Evolutionary conservation across 2,329 filamentous ascomycete species (phyloP), one percentile per base, ranked within the genome.

Genomic region (Podosphaera aphanis): DNA sequence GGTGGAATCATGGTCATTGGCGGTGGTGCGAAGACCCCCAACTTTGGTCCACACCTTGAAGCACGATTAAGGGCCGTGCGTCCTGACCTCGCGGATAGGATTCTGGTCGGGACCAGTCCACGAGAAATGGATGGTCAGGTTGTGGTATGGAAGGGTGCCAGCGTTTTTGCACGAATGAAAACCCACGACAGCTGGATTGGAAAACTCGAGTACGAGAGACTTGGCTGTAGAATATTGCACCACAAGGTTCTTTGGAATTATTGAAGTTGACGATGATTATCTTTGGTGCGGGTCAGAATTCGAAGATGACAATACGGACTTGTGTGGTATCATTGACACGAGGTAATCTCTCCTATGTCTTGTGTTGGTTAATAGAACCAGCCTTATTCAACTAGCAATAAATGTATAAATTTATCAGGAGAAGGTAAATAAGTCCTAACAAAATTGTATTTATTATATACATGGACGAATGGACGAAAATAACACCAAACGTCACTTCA

Each of bases 121-220:
- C 70, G 88, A 55, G 90, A 98, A 55, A 79, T 98, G 66, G 90
- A 98, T 62, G 84, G 90, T 49, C 85, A 94, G 63, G 86, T 95
- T n/a, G 81, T 95, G 45, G 78, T 79, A 7, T 98, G 90, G 90
- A 98, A 98, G 69, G 90, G 90, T 3, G 90, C 83, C 0, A 93
- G 85, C 59, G 86, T 98, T 15, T 98, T 94, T 66, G 86, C 84
- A 2, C 65, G 95, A 54, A 73, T 77, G 49, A 67, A 66, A 40
- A 86, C 84, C 15, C 95, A 95, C 63, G 90, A 98, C 61, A 90
- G 81, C 56, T 98, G 90, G 90, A 83, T 95, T 57, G 80, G 79
- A 13, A 73, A 75, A 41, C 69, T 79, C 55, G 88, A 95, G 67
- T 94, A 88, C 62, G 85, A 94, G 64, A 73, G 83, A 48, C 60